Evolutionary conservation across 768 basidiomycete genomes (phyloP).

Genomic region (Epithele typhae): DNA sequence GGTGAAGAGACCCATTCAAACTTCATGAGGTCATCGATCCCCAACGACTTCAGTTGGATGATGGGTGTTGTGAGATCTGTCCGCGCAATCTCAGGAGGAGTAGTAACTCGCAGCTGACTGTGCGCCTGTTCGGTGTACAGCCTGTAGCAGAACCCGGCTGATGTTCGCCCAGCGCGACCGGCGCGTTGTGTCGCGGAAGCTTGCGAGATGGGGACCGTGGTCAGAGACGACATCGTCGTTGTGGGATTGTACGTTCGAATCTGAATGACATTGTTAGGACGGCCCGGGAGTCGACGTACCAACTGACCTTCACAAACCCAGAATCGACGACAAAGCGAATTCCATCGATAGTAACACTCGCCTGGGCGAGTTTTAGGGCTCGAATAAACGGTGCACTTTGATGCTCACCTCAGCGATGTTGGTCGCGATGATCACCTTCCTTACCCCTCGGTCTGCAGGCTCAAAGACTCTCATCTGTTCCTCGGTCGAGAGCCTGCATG

Average conservation of each 20-base stretch:
- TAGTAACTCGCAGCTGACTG: slow-evolving; percentile 57
- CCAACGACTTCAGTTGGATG: slow-evolving; percentile 90
- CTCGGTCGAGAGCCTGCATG: slow-evolving; percentile 87
- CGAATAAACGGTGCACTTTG: too few species aligned
- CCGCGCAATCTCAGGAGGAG: slow-evolving; percentile 87
- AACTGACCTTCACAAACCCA: slow-evolving; percentile 87
- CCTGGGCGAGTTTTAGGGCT: slow-evolving; percentile 43
- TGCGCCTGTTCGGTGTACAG: slow-evolving; percentile 72
- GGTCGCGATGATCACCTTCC: slow-evolving; percentile 74
- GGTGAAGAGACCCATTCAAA: slow-evolving; percentile 95
- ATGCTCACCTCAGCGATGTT: background rate
- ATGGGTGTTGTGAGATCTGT: slow-evolving; percentile 90
- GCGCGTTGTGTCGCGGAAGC: slow-evolving; percentile 93
- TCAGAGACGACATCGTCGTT: slow-evolving; percentile 78
- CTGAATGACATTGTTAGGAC: slow-evolving; percentile 33
- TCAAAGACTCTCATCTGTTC: slow-evolving; percentile 89
- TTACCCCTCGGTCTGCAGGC: slow-evolving; percentile 61
- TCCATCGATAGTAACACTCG: slow-evolving; percentile 95
- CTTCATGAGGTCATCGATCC: slow-evolving; percentile 92
- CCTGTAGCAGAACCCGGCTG: slow-evolving; percentile 88
- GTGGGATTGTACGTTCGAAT: slow-evolving; percentile 88
- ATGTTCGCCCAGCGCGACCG: slow-evolving; percentile 92
- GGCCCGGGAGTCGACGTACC: background rate
- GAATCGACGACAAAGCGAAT: slow-evolving; percentile 92
- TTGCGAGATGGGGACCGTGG: slow-evolving; percentile 76